A percentile compares a stretch with the other conserved stretches of the same genome.
Evolutionary conservation across 2,329 filamentous ascomycete genomes (phyloP).

Genomic region (Ceratocystis destructans): DNA sequence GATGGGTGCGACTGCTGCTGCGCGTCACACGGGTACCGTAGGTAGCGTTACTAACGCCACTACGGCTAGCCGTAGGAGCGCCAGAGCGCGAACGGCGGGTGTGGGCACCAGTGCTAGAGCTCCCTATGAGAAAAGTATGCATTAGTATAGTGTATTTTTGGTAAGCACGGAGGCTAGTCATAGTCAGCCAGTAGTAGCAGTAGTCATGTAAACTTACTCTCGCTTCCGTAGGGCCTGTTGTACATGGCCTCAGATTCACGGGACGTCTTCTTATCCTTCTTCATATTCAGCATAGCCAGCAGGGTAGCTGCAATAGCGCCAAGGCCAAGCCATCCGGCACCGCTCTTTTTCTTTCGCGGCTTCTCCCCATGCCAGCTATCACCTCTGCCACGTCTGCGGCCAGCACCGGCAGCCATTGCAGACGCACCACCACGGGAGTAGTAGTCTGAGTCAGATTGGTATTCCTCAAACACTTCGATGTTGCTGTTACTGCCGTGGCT

Average conservation of each 20-base stretch:
- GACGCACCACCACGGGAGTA: constrained; percentile 22
- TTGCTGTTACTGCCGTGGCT: constrained; percentile 31
- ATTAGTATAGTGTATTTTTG: neutral
- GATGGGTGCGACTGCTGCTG: constrained; percentile 10
- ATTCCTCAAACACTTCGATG: constrained; percentile 26
- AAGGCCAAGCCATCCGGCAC: constrained; percentile 40
- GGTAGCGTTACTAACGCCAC: constrained; percentile 10
- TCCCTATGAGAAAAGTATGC: constrained; percentile 27
- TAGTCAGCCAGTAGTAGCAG: constrained; percentile 3
- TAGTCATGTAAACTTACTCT: constrained; percentile 9
- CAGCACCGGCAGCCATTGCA: constrained; percentile 14
- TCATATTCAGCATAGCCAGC: constrained; percentile 40
- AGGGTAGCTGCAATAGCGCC: constrained; percentile 39
- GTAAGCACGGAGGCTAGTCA: neutral
- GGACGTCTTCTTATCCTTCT: constrained; percentile 34
- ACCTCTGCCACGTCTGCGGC: constrained; percentile 10
- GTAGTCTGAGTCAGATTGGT: constrained; percentile 35
- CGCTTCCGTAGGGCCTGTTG: constrained; percentile 7
- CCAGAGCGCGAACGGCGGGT: constrained; percentile 23
- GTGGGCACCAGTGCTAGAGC: constrained; percentile 34
- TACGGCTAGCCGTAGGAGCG: neutral
- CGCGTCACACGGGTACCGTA: constrained; percentile 14
- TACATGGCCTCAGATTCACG: constrained; percentile 12
- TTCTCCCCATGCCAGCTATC: constrained; percentile 33
- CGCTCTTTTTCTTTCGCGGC: constrained; percentile 33